Percentiles rank a stretch among this genome's conserved stretches.
phyloP scores from a whole-genome alignment of 257 asterid genomes.

The Solanum tarijense region DNA sequence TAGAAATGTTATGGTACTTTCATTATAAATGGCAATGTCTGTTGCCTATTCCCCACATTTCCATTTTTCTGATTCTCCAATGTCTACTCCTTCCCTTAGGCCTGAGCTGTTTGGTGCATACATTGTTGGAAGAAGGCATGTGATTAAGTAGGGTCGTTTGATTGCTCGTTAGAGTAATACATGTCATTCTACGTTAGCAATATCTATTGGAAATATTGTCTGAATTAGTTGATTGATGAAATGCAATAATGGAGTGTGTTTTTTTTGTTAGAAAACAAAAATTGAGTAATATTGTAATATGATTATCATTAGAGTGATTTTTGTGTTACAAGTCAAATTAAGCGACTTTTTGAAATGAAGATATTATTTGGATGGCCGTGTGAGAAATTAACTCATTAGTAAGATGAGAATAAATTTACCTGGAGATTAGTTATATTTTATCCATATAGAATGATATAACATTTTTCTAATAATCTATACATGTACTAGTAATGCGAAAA shows the following conservation, averaged over 20 bases:
- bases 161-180: background rate
- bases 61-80: background rate
- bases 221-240: background rate
- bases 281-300: background rate
- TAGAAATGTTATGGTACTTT: background rate
- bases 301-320: background rate
- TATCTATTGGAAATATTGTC: no score
- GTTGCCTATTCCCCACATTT: background rate
- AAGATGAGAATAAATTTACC: no score
- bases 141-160: background rate
- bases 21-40: background rate
- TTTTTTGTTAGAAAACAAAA: no score
- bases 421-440: no score
- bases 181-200: background rate
- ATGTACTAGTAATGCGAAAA: no score
- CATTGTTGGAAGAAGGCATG: background rate
- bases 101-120: background rate
- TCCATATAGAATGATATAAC: no score
- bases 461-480: background rate
- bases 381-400: background rate
- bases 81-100: background rate
- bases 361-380: background rate
- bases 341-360: no score
- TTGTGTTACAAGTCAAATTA: no score
- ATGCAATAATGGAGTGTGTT: background rate